phyloP scores from a whole-genome alignment of 306 rosid species.

The Acmispon strigosus region DNA sequence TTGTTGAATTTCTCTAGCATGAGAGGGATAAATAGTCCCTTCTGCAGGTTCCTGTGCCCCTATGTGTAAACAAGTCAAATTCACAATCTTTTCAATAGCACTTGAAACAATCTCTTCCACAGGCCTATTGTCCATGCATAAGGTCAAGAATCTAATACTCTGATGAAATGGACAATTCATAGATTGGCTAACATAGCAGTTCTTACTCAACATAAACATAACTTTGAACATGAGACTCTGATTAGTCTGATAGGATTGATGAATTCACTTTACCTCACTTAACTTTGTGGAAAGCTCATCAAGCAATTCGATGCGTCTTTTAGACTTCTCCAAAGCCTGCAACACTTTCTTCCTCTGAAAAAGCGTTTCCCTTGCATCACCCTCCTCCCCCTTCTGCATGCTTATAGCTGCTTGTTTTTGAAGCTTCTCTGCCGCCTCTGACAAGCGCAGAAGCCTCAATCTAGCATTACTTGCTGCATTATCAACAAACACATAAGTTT shows the following conservation, averaged over 20 bases:
- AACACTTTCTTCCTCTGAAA: conserved; percentile 83
- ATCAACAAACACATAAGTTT: conserved; percentile 17
- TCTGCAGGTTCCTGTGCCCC: not conserved
- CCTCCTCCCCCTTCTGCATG: conserved; percentile 65
- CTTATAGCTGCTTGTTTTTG: conserved; percentile 68
- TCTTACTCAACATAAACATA: not conserved
- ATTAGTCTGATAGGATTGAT: not conserved
- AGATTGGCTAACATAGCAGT: not conserved
- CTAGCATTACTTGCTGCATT: conserved; percentile 76
- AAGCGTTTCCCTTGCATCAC: conserved; percentile 71
- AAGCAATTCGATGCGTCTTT: conserved; percentile 70
- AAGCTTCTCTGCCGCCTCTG: conserved; percentile 96
- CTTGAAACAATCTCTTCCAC: not conserved
- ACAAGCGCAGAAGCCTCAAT: conserved; percentile 68
- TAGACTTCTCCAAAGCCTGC: conserved; percentile 84
- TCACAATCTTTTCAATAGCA: not conserved
- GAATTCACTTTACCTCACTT: conserved; percentile 49
- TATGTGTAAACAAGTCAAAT: not conserved
- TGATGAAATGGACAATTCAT: not conserved
- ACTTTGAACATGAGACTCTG: not conserved
- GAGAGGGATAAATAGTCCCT: not conserved
- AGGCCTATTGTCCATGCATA: not conserved
- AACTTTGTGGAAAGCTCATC: conserved; percentile 70
- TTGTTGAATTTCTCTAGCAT: not conserved
- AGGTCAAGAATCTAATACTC: not conserved